Evolutionary conservation across 352 stramenopile species (phyloP), one percentile per base, ranked within the genome.

Genomic region (Phytophthora ramorum): DNA sequence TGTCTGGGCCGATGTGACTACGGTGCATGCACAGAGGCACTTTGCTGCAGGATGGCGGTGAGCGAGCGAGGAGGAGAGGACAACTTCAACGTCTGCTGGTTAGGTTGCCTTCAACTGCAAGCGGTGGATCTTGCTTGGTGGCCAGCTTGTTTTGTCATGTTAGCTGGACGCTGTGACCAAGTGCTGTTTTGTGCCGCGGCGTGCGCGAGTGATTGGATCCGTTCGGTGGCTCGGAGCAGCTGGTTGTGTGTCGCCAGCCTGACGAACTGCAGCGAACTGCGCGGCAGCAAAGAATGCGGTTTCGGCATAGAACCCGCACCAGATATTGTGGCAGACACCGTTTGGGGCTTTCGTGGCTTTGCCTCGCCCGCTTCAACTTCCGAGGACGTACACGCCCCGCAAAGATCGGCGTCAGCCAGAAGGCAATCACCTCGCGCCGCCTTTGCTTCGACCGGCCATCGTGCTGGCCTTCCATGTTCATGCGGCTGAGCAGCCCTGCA

Each of bases 261-360:
- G 48, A 44, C 48, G 48, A 56, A 56, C 48, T 45, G n/a, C 28
- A 26, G 17, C 9, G 47, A 41, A 54, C 26, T 19, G 26, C 9
- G 9, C 14, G 8, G 47, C 16, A 28, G 28, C 28, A 43, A 54
- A 43, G 47, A 28, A 56, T 56, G 48, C 48, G 17, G 28, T 5
- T 8, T 40, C 32, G 12, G 48, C 48, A 56, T 32, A 56, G 17
- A 56, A 10, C 19, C 48, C 14, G 4, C 48, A 10, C n/a, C 9
- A n/a, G n/a, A 13, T 32, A 43, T 17, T 54, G 47, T 22, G 16
- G 26, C 46, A 12, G 30, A 40, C 47, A 19, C 47, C 28, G 30
- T 13, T 56, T 45, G 48, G 20, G 5, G n/a, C 32, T 7, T 10
- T 20, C 32, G 48, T 20, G 32, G 44, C 48, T 44, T 34, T 56